phyloP scores from a whole-genome alignment of 192 early-diverging fungal genomes.

The Backusella parvicylindrica region DNA sequence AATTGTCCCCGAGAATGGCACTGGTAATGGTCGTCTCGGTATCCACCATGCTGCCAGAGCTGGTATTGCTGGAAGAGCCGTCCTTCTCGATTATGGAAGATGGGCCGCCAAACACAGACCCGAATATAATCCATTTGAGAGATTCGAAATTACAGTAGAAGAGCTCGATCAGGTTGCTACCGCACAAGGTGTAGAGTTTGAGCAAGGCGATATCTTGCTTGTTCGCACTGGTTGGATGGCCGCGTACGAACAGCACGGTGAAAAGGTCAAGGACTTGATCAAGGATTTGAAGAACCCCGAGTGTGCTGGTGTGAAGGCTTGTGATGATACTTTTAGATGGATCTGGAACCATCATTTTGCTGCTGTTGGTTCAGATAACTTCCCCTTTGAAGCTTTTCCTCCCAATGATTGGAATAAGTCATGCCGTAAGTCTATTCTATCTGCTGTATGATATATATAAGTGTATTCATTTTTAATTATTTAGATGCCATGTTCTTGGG shows the following conservation, averaged over 20 bases:
- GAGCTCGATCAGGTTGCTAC: slow-evolving; percentile 20
- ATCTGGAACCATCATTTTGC: slow-evolving; percentile 35
- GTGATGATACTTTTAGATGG: slow-evolving; percentile 28
- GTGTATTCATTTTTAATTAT: background rate
- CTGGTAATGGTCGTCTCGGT: slow-evolving; percentile 13
- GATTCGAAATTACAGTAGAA: slow-evolving; percentile 19
- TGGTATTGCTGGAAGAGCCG: slow-evolving; percentile 28
- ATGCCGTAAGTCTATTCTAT: slow-evolving; percentile 14
- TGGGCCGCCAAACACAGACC: slow-evolving; percentile 18
- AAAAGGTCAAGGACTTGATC: background rate
- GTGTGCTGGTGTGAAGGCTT: slow-evolving; percentile 25
- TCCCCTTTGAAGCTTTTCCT: slow-evolving; percentile 24
- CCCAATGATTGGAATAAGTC: slow-evolving; percentile 4
- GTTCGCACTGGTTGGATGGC: slow-evolving; percentile 31
- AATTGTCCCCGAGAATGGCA: background rate
- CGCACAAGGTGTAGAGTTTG: slow-evolving; percentile 18
- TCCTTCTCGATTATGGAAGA: slow-evolving; percentile 25
- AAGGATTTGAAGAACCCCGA: background rate
- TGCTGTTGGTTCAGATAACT: slow-evolving; percentile 25
- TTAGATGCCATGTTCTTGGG: slow-evolving; percentile 26
- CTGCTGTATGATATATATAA: background rate
- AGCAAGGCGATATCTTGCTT: slow-evolving; percentile 29
- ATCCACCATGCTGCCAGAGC: slow-evolving; percentile 31
- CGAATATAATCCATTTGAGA: slow-evolving; percentile 21
- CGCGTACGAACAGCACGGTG: slow-evolving; percentile 6